Conservation (phyloP, 345 rosid species). For the Alliaria petiolata region DNA sequence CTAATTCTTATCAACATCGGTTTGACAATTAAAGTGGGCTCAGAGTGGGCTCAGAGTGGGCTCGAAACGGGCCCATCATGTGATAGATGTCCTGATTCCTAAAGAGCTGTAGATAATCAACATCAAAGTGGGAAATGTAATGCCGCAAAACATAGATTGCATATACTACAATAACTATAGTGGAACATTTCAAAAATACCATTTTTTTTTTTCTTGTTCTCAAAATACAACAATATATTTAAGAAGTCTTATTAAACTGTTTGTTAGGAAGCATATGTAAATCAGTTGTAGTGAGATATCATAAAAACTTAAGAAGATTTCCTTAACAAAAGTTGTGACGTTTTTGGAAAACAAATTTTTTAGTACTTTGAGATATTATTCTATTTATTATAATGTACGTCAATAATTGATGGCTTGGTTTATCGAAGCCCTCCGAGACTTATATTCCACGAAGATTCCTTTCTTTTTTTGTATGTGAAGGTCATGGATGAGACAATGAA, state of each 20-base stretch:
- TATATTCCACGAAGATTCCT: constrained; percentile 25
- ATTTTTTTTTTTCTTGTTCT: neutral
- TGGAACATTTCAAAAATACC: no score
- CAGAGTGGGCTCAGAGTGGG: neutral
- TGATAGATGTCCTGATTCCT: neutral
- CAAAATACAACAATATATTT: neutral
- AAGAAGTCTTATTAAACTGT: neutral
- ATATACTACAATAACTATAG: no score
- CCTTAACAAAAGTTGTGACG: neutral
- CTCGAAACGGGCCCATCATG: neutral
- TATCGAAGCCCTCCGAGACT: constrained; percentile 10
- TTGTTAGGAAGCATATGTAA: neutral
- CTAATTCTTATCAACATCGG: neutral
- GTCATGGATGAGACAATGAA: constrained; percentile 2
- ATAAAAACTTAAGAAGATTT: neutral
- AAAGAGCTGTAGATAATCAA: neutral
- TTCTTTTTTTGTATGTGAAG: neutral
- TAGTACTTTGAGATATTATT: neutral
- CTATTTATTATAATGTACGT: constrained; percentile 1
- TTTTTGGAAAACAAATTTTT: neutral
- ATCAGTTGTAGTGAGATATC: neutral
- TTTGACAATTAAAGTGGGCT: neutral
- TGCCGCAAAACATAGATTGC: neutral
- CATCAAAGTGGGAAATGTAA: neutral
- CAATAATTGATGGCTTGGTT: constrained; percentile 25